These are phyloP conservation scores for Pseudoneurospora amorphoporcata DNA, from an alignment of 495 filamentous ascomycete species.

Conservation along the genomic window DNA sequence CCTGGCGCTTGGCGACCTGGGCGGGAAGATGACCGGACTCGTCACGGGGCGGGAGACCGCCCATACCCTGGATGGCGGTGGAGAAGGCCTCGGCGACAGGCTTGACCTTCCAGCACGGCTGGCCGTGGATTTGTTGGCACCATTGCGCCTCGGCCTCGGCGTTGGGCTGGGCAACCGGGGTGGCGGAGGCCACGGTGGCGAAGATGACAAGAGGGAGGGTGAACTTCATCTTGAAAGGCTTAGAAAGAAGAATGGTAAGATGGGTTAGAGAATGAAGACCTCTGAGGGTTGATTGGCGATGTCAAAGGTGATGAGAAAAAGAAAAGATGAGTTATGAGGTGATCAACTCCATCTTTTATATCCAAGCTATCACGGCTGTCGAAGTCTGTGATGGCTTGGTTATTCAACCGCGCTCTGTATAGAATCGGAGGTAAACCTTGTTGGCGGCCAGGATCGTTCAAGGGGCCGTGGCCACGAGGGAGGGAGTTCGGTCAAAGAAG, in stretches of 20 bases:
- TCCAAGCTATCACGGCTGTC: neutral
- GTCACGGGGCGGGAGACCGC: conserved; percentile 11
- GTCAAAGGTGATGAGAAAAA: neutral
- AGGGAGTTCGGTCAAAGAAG: neutral
- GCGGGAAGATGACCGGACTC: conserved; percentile 8
- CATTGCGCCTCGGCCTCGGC: conserved; percentile 17
- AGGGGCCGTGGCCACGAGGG: neutral
- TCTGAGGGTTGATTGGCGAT: neutral
- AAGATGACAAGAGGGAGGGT: conserved; percentile 23
- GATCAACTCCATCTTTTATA: neutral
- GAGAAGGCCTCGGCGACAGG: conserved; percentile 26
- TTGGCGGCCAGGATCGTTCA: neutral
- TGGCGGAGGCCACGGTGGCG: conserved; percentile 16
- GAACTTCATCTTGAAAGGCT: conserved; percentile 28
- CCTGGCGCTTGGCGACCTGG: conserved; percentile 15
- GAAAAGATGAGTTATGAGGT: neutral
- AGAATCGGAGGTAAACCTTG: neutral
- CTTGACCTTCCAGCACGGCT: conserved; percentile 30
- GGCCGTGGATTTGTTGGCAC: conserved; percentile 18
- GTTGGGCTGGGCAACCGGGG: conserved; percentile 13
- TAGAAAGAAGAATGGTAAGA: conserved; percentile 1
- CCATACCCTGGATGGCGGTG: conserved; percentile 11
- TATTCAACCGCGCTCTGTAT: neutral
- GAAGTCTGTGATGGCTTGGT: neutral
- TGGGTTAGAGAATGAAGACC: conserved; percentile 4